A percentile compares a stretch with the other conserved stretches of the same genome.
phyloP scores from a whole-genome alignment of 148 eudicot species.

The Salicornia ramosissima region DNA sequence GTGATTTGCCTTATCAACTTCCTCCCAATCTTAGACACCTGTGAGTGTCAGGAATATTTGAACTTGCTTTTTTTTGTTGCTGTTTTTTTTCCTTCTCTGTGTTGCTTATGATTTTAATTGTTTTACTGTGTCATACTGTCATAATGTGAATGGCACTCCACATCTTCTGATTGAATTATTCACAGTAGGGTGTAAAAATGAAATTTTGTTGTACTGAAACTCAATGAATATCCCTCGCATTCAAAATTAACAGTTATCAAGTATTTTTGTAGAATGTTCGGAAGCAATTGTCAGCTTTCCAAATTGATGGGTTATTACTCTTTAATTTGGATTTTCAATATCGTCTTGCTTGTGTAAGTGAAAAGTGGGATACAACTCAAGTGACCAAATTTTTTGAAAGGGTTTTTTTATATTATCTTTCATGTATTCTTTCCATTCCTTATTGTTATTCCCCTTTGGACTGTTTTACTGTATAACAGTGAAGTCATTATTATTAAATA shows the following conservation, averaged over 20 bases:
- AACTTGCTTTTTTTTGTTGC: not conserved
- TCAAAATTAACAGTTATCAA: no score
- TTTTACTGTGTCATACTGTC: not conserved
- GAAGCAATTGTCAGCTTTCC: not conserved
- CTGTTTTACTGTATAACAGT: no score
- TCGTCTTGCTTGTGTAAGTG: not conserved
- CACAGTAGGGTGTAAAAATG: not conserved
- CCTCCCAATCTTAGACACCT: constrained; percentile 50
- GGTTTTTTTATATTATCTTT: no score
- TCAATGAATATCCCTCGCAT: no score
- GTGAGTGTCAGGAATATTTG: constrained; percentile 33
- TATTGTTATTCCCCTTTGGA: no score
- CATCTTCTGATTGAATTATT: not conserved
- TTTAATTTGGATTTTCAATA: not conserved
- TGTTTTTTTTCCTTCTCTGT: not conserved
- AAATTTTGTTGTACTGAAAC: no score
- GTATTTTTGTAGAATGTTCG: no score
- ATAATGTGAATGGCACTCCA: no score
- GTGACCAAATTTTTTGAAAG: not conserved
- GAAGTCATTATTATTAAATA: no score
- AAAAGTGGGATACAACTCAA: not conserved
- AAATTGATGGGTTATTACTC: not conserved
- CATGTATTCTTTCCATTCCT: no score
- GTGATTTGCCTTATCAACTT: constrained; percentile 61
- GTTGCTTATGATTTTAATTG: not conserved